Percentiles rank a stretch among this genome's conserved stretches.
Conservation (phyloP, 106 monocot genomes). For the Dendrobium officinale region DNA sequence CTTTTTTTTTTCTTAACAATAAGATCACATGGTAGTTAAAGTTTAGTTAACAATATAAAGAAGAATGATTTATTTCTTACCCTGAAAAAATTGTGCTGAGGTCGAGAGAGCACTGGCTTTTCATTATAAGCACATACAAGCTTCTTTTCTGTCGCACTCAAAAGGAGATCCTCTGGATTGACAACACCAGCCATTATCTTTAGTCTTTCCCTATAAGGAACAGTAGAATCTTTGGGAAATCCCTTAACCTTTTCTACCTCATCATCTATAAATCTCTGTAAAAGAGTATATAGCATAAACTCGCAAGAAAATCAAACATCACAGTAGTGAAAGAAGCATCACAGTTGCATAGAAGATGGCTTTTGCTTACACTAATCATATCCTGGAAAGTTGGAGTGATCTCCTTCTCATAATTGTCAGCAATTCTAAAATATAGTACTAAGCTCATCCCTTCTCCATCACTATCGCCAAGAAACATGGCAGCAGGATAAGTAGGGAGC, state of each 20-base stretch:
- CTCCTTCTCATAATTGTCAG: constrained; percentile 56
- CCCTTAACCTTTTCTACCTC: constrained; percentile 71
- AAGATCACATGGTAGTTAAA: neutral
- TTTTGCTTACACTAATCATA: constrained; percentile 43
- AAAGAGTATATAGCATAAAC: neutral
- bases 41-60: neutral
- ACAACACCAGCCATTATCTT: constrained; percentile 61
- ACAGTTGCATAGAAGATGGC: neutral
- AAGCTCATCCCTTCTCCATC: constrained; percentile 84
- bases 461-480: constrained; percentile 72
- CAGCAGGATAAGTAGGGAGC: constrained; percentile 77
- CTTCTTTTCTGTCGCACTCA: constrained; percentile 61
- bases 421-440: constrained; percentile 69
- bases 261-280: constrained; percentile 56
- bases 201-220: constrained; percentile 66
- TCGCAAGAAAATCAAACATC: neutral
- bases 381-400: constrained; percentile 48
- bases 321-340: neutral
- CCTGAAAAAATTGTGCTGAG: constrained; percentile 66
- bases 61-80: constrained; percentile 18
- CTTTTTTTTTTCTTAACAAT: neutral
- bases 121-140: constrained; percentile 72
- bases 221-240: constrained; percentile 51
- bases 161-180: constrained; percentile 72
- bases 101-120: constrained; percentile 86